These are phyloP conservation scores for Trichoderma parareesei DNA, from an alignment of 495 filamentous ascomycete genomes.

Conservation along the genomic window DNA sequence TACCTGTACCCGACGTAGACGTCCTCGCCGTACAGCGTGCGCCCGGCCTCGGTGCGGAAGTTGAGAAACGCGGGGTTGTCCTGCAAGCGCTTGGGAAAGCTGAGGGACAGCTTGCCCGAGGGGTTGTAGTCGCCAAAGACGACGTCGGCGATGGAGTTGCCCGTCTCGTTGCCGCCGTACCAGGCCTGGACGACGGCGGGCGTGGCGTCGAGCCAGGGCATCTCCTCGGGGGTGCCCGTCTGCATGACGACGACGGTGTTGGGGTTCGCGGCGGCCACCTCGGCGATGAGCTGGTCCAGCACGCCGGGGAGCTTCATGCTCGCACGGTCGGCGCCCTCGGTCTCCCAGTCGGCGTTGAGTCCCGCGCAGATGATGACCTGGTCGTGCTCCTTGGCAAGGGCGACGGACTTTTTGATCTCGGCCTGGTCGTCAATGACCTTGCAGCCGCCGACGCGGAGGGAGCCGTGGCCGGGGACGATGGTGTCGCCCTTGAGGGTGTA, in stretches of 20 bases:
- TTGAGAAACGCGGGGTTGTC: slow-evolving; percentile 73
- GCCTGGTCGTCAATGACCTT: slow-evolving; percentile 50
- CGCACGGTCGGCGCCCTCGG: slow-evolving; percentile 55
- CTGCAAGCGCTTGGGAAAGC: slow-evolving; percentile 56
- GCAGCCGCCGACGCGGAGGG: slow-evolving; percentile 55
- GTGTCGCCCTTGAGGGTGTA: slow-evolving; percentile 48
- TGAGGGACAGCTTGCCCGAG: slow-evolving; percentile 57
- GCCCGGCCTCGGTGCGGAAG: slow-evolving; percentile 59
- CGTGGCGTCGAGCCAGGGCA: slow-evolving; percentile 52
- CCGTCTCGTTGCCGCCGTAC: slow-evolving; percentile 55
- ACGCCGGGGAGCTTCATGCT: slow-evolving; percentile 52
- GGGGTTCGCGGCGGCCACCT: slow-evolving; percentile 47
- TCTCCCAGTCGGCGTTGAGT: slow-evolving; percentile 57
- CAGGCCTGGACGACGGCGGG: slow-evolving; percentile 47
- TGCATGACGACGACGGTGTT: slow-evolving; percentile 55
- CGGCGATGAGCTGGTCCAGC: slow-evolving; percentile 49
- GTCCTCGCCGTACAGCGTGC: slow-evolving; percentile 69
- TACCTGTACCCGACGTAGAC: slow-evolving; percentile 70
- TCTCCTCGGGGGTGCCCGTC: slow-evolving; percentile 55
- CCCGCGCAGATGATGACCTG: slow-evolving; percentile 56
- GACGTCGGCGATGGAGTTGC: slow-evolving; percentile 58
- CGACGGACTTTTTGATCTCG: slow-evolving; percentile 53
- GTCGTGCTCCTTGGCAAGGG: slow-evolving; percentile 52
- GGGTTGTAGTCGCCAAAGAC: slow-evolving; percentile 61
- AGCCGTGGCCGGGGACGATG: slow-evolving; percentile 52